Percentiles rank a stretch among this genome's conserved stretches.
Conservation (phyloP, 2,329 filamentous ascomycete species). For the Bisporella sp. region DNA sequence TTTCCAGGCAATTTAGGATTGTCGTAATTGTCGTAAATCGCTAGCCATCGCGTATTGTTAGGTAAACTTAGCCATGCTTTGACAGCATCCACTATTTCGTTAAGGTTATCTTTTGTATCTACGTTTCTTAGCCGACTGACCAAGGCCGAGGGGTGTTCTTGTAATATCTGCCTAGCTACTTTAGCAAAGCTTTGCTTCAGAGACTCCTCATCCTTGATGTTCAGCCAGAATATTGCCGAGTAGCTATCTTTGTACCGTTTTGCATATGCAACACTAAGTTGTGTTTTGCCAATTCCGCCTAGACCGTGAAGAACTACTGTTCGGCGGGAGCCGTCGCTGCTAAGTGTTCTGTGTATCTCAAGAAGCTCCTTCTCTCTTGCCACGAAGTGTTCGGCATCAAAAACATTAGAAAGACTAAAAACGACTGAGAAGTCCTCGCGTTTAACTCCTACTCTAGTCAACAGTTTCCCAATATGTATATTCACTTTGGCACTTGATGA, state of each 20-base stretch:
- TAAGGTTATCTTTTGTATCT: neutral
- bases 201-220: slow-evolving; percentile 10
- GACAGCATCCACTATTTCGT: slow-evolving; percentile 2
- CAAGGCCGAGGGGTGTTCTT: neutral
- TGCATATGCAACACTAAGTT: slow-evolving; percentile 2
- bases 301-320: neutral
- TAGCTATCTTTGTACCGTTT: slow-evolving; percentile 7
- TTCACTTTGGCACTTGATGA: too few species aligned
- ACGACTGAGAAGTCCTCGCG: slow-evolving; percentile 1
- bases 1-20: slow-evolving; percentile 1
- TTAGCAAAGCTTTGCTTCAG: slow-evolving; percentile 22
- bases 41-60: neutral
- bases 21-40: neutral
- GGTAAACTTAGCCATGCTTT: slow-evolving; percentile 4
- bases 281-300: too few species aligned
- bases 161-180: slow-evolving; percentile 2
- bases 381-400: neutral
- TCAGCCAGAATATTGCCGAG: slow-evolving; percentile 11
- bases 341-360: slow-evolving; percentile 22
- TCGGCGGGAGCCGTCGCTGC: slow-evolving; percentile 9
- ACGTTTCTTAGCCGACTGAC: neutral
- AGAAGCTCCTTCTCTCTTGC: slow-evolving; percentile 13
- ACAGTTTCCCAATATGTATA: neutral
- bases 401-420: slow-evolving; percentile 3
- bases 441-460: neutral